phyloP scores from a whole-genome alignment of 2,329 filamentous ascomycete genomes.

The Fusarium sp. region DNA sequence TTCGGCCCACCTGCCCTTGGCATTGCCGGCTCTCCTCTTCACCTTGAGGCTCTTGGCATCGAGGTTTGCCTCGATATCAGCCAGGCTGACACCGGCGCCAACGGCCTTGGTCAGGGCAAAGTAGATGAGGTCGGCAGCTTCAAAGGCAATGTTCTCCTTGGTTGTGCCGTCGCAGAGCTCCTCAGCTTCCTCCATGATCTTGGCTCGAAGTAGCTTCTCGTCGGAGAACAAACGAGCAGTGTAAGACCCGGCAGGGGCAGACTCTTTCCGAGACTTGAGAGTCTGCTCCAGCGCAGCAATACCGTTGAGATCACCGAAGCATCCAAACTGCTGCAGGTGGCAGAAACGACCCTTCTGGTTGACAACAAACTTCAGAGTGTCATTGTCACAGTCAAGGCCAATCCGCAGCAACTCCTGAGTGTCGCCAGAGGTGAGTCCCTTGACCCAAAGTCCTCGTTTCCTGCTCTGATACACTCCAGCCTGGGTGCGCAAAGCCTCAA shows the following conservation, averaged over 20 bases:
- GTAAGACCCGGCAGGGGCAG: conserved; percentile 90
- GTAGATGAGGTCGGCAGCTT: conserved; percentile 95
- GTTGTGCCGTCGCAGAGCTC: conserved; percentile 90
- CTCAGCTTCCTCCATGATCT: conserved; percentile 98
- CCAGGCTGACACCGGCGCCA: conserved; percentile 83
- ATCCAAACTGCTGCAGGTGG: conserved; percentile 90
- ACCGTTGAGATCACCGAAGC: conserved; percentile 87
- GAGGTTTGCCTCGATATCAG: conserved; percentile 91
- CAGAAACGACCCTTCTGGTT: conserved; percentile 94
- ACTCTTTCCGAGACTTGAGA: conserved; percentile 81
- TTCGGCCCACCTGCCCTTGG: conserved; percentile 91
- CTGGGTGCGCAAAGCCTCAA: conserved; percentile 83
- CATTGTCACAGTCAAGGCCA: conserved; percentile 91
- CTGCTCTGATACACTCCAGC: conserved; percentile 94
- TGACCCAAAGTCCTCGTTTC: conserved; percentile 96
- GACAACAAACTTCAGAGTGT: conserved; percentile 91
- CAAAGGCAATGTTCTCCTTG: conserved; percentile 88
- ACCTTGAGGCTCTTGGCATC: conserved; percentile 97
- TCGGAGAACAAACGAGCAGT: conserved; percentile 94
- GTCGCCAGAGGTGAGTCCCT: conserved; percentile 94
- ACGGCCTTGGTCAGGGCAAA: conserved; percentile 94
- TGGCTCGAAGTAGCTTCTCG: conserved; percentile 87
- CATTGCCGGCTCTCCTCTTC: conserved; percentile 91
- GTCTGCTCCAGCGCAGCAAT: conserved; percentile 90
- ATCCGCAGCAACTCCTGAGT: conserved; percentile 89